phyloP scores from a whole-genome alignment of 768 basidiomycete genomes.

The Auriscalpium microsporum region DNA sequence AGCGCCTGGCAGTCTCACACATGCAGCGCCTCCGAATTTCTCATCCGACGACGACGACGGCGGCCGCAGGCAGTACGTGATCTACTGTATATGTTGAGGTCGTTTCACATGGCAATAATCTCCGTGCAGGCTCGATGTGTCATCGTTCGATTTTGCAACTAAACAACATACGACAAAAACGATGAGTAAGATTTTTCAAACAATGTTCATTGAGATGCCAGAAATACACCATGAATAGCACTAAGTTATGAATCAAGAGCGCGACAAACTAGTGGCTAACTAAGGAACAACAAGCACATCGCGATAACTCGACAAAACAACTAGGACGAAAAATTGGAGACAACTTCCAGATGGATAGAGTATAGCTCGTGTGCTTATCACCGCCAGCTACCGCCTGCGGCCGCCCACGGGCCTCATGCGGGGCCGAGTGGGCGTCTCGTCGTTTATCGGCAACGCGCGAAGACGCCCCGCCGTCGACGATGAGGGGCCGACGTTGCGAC shows the following conservation, averaged over 20 bases:
- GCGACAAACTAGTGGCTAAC: background rate
- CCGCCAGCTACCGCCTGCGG: constrained; percentile 36
- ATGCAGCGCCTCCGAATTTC: too few species aligned
- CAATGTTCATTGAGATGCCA: background rate
- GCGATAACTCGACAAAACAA: background rate
- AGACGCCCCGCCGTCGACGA: constrained; percentile 23
- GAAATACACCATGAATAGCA: background rate
- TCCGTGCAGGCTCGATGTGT: too few species aligned
- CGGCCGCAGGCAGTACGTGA: too few species aligned
- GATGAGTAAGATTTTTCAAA: too few species aligned
- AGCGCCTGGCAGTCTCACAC: too few species aligned
- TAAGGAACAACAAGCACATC: too few species aligned
- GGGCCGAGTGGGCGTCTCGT: constrained; percentile 58
- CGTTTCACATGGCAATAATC: too few species aligned
- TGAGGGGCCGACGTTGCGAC: constrained; percentile 3
- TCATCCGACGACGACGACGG: too few species aligned
- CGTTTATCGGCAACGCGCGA: constrained; percentile 30
- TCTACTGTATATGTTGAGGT: too few species aligned
- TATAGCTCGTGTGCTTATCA: background rate
- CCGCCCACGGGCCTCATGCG: constrained; percentile 37
- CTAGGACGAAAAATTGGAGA: background rate
- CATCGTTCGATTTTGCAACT: too few species aligned
- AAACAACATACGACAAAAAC: too few species aligned
- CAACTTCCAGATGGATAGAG: background rate
- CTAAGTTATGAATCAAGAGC: background rate